Evolutionary conservation across 2,329 filamentous ascomycete species (phyloP).

Genomic region (Chalara sp.): DNA sequence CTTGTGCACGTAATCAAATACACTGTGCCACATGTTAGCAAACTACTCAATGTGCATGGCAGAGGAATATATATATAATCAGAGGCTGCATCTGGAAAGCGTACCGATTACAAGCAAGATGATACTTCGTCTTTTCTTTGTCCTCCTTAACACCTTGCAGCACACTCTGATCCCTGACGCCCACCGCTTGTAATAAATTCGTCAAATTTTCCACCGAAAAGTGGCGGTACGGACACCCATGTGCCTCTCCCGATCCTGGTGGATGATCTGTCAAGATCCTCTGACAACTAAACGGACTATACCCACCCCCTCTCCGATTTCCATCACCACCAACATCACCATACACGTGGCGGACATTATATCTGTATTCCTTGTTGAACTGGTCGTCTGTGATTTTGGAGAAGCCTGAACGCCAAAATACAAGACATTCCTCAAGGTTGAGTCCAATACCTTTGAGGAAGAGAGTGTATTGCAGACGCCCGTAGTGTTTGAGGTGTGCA

Average conservation of each 20-base stretch:
- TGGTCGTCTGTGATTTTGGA: constrained; percentile 83
- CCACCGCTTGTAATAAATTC: constrained; percentile 66
- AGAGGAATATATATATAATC: not conserved
- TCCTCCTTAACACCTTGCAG: constrained; percentile 81
- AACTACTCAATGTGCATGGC: constrained; percentile 9
- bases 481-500: constrained; percentile 86
- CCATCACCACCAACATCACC: constrained; percentile 91
- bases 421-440: constrained; percentile 80
- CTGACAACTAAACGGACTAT: constrained; percentile 88
- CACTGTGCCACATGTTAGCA: constrained; percentile 35
- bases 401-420: constrained; percentile 89
- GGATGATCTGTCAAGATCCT: constrained; percentile 88
- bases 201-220: constrained; percentile 85
- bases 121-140: constrained; percentile 80
- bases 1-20: constrained; percentile 86
- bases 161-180: constrained; percentile 71
- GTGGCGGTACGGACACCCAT: constrained; percentile 95
- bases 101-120: constrained; percentile 89
- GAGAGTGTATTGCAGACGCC: constrained; percentile 87
- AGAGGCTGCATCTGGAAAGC: constrained; percentile 14
- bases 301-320: constrained; percentile 79
- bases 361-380: constrained; percentile 96
- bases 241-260: constrained; percentile 78
- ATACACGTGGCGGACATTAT: constrained; percentile 93
- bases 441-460: constrained; percentile 96